Base-by-base conservation (phyloP, 2,329 filamentous ascomycete species). In the Trichothecium sympodiale region DNA sequence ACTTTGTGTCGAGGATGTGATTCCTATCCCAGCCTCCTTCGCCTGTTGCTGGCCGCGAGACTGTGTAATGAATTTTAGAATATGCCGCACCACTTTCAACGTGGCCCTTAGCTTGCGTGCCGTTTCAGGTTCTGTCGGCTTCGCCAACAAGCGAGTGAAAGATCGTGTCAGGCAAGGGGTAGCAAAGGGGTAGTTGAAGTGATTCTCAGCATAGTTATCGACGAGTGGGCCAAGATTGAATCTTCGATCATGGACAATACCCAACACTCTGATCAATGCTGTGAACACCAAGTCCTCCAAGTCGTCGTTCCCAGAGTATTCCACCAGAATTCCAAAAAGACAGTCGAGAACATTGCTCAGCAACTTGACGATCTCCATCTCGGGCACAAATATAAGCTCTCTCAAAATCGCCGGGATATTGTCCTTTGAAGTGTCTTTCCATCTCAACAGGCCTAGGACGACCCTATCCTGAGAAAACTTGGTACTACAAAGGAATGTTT, bases 331-430 rank as follows among this genome's bases (percentile, higher is more conserved):
- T 5, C 85, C 82, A 52, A 98, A 98, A 1, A 98, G 72, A 0
- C 86, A 77, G 55, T 94, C 85, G 36, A 98, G 80, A 1, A 96
- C 87, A 48, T 94, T 83, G 43, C 75, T 82, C 7, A 96, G 65
- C 29, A 96, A 71, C 62, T 96, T 98, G 42, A 98, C 91, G 25
- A 98, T 84, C 59, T 98, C 93, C 38, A 96, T 94, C 54, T 98
- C 91, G 0, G 91, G 84, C 1, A 98, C 88, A 46, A 96, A 96
- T 15, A 88, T 79, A 33, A 96, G 74, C 45, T 88, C 80, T 52
- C 83, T 82, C 29, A 98, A 62, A 1, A 94, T 64, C 17, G 77
- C 69, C 1, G 83, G 68, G 2, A 96, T 67, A 26, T 88, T 77
- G 18, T 79, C 77, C 31, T 78, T 71, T 1, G 79, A 68, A 29